A percentile compares a stretch with the other conserved stretches of the same genome.
These are phyloP conservation scores for Dryadomyces quercus-mongolicae DNA, from an alignment of 2,329 filamentous ascomycete species.

Conservation along the genomic window DNA sequence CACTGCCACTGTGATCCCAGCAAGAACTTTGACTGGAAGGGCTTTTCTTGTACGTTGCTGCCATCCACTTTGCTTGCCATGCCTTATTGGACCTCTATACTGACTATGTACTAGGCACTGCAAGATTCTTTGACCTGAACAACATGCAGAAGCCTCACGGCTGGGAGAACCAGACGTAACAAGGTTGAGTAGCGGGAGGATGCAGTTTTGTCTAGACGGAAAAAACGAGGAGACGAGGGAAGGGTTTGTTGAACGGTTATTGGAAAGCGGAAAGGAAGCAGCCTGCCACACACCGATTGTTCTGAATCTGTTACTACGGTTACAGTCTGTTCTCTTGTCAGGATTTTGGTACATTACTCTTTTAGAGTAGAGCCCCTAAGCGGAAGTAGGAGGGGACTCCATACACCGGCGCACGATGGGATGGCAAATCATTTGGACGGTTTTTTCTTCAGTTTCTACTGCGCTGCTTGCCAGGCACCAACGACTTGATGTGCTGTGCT, in stretches of 20 bases:
- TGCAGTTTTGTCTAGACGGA: not conserved
- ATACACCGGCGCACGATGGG: slow-evolving; percentile 1
- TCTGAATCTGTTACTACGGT: not conserved
- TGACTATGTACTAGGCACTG: slow-evolving; percentile 50
- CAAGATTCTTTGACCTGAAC: slow-evolving; percentile 76
- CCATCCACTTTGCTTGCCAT: not conserved
- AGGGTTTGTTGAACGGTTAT: not conserved
- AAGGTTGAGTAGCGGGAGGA: slow-evolving; percentile 12
- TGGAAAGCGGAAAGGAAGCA: not conserved
- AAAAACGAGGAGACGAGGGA: not conserved
- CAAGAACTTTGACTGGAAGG: slow-evolving; percentile 99
- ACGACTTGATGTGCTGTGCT: not conserved
- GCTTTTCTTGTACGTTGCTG: slow-evolving; percentile 72
- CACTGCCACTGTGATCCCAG: slow-evolving; percentile 91
- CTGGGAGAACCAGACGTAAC: slow-evolving; percentile 59
- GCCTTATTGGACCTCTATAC: not conserved
- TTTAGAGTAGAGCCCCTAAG: not conserved
- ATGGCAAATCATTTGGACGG: not conserved
- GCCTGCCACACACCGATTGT: not conserved
- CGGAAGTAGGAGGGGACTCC: not conserved
- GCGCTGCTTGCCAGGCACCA: not conserved
- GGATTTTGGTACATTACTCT: not conserved
- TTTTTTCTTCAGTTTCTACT: not conserved
- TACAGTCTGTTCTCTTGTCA: not conserved
- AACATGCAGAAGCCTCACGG: slow-evolving; percentile 72